Evolutionary conservation across 1,284 basidiomycete genomes (phyloP).

Genomic region (Cryptococcus sp.): DNA sequence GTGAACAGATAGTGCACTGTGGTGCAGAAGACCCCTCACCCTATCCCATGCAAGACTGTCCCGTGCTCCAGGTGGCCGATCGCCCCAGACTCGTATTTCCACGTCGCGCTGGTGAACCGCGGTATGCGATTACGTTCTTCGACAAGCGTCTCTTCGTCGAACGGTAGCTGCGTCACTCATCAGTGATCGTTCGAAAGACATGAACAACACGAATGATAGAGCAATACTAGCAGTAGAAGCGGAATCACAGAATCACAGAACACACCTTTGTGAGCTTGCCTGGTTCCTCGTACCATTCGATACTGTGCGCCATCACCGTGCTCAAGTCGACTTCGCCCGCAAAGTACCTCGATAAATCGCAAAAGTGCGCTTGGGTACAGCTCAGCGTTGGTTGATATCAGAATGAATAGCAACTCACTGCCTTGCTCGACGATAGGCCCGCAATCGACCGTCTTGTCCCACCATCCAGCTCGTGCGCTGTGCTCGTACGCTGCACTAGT

Average conservation of each 20-base stretch:
- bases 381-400: not conserved
- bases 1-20: too few relatives aligned
- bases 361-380: conserved; percentile 62
- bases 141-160: conserved; percentile 34
- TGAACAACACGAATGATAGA: too few relatives aligned
- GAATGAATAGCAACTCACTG: not conserved
- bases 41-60: conserved; percentile 76
- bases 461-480: conserved; percentile 61
- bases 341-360: conserved; percentile 88
- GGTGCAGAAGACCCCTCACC: conserved; percentile 41
- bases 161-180: not conserved
- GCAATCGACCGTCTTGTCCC: conserved; percentile 74
- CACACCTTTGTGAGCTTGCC: conserved; percentile 64
- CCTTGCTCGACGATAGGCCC: conserved; percentile 89
- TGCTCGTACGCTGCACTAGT: conserved; percentile 20
- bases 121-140: conserved; percentile 40
- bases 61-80: conserved; percentile 81
- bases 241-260: too few relatives aligned
- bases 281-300: conserved; percentile 84
- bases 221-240: too few relatives aligned
- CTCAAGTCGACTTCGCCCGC: conserved; percentile 88
- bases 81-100: conserved; percentile 82
- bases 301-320: conserved; percentile 75
- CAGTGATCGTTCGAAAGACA: too few relatives aligned
- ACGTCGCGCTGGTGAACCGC: conserved; percentile 39